Evolutionary conservation across 2,329 filamentous ascomycete genomes (phyloP).

Genomic region (Daldinia sp.): DNA sequence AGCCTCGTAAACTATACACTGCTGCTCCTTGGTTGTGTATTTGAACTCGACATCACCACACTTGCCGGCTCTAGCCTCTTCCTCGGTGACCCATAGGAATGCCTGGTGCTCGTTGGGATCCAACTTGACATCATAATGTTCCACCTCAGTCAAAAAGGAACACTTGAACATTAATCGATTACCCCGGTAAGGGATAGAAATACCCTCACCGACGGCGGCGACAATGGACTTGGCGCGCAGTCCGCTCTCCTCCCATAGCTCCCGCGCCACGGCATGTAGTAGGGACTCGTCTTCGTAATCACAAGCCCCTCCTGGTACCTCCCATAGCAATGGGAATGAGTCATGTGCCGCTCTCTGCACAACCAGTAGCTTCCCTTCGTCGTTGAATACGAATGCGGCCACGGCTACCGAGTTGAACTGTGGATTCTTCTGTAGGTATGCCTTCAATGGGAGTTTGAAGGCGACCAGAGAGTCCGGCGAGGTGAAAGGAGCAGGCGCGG

Average conservation of each 20-base stretch:
- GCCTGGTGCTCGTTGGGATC: constrained; percentile 47
- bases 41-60: constrained; percentile 39
- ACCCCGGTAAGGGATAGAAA: constrained; percentile 33
- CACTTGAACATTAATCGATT: constrained; percentile 41
- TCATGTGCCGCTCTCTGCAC: constrained; percentile 51
- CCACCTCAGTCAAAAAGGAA: constrained; percentile 43
- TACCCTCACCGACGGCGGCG: constrained; percentile 36
- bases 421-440: constrained; percentile 37
- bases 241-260: constrained; percentile 54
- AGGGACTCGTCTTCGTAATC: constrained; percentile 51
- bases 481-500: constrained; percentile 34
- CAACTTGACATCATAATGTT: constrained; percentile 42
- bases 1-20: constrained; percentile 36
- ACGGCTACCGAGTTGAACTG: constrained; percentile 40
- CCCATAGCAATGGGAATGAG: constrained; percentile 51
- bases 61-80: constrained; percentile 41
- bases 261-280: constrained; percentile 50
- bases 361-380: constrained; percentile 47
- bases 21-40: constrained; percentile 41
- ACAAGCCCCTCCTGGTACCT: constrained; percentile 52
- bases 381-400: constrained; percentile 45
- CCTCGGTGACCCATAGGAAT: constrained; percentile 47
- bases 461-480: constrained; percentile 31
- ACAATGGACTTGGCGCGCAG: constrained; percentile 39
- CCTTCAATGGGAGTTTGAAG: constrained; percentile 37